Base-by-base conservation (phyloP, 23 red algal genomes). In the Gracilaria caudata region DNA sequence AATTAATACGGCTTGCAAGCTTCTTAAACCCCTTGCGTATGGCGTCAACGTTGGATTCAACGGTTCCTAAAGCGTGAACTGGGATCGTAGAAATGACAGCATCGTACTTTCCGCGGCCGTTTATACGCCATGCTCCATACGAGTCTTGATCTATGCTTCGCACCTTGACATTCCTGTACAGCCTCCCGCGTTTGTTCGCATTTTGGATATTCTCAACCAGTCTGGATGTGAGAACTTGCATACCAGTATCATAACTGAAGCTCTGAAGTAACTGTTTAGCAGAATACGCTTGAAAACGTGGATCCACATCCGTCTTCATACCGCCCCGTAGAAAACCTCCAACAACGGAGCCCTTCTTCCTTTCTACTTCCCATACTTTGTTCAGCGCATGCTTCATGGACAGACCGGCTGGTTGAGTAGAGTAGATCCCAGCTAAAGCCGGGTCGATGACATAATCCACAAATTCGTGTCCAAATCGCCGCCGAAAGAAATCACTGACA, bases 41-140 rank as follows among this genome's bases (percentile, higher is more conserved):
- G 26, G 87, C 57, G 14, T 34, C 36, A 4, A 77, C 39, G 41
- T 91, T 91, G 28, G 87, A 71, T 9, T 41, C n/a, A 64, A 91
- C 28, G 5, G 24, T 33, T 5, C 35, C 32, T 25, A 91, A 34
- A 23, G 63, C 44, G 59, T 81, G 77, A 11, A 61, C 38, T 13
- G 87, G 87, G 39, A 91, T 91, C 10, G 87, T 91, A 2, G 87
- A 91, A 53, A 91, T 91, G 20, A 91, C 87, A 73, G 87, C 87
- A 63, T 81, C 76, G 37, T 91, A 91, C 60, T 76, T 81, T 38
- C 78, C 65, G n/a, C 78, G 57, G 26, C 87, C 87, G 45, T 91
- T 91, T 19, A 91, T 61, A 36, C 64, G 49, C 76, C 76, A 91
- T 17, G 73, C 56, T 25, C 84, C 84, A 34, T 65, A 28, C 25